Base-by-base conservation (phyloP, 345 rosid genomes). In the Eucalyptus shirleyi region DNA sequence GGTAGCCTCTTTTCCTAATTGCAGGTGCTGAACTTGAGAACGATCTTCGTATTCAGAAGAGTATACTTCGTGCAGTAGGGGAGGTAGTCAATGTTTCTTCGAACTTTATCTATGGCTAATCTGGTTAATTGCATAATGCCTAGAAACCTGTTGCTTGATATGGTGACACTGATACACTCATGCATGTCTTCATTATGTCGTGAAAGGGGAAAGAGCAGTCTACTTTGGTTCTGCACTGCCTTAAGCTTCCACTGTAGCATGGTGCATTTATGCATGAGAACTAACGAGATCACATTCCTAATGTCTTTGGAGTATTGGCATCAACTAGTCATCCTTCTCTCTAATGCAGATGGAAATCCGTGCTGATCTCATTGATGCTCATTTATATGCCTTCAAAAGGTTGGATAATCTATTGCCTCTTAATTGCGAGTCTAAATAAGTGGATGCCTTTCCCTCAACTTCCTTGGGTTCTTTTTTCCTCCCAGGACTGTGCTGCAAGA, bases 331-430 rank as follows among this genome's bases (percentile, higher is more conserved):
- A 77, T 77, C 83, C 85, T 77, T 40, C 47, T 90, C 56, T 77
- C 42, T 65, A 47, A 65, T 93, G 67, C 92, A 98, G 99, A 96
- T 98, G 98, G 99, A 98, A 91, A 92, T 97, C 86, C 95, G 93
- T 92, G 95, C 97, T 88, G 99, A 98, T 97, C 96, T 98, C 91
- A 93, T 98, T 96, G 99, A 98, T 94, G 95, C 96, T 89, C 98
- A 98, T 95, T 90, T 98, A 95, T 98, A 98, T 89, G 99, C 99
- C 55, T 97, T 98, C 95, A 98, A 96, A 93, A 96, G 98, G 99
- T 98, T 91, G 88, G 94, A 83, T 53, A 45, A 40, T 82, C 89
- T 87, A 72, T 34, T 89, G 37, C 50, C 56, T 37, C 45, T 47
- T 18, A 28, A 53, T n/a, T 37, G 32, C 11, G 3, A 80, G 77